Evolutionary conservation across 805 yeast genomes (phyloP).

Genomic region (Candida golubevii): DNA sequence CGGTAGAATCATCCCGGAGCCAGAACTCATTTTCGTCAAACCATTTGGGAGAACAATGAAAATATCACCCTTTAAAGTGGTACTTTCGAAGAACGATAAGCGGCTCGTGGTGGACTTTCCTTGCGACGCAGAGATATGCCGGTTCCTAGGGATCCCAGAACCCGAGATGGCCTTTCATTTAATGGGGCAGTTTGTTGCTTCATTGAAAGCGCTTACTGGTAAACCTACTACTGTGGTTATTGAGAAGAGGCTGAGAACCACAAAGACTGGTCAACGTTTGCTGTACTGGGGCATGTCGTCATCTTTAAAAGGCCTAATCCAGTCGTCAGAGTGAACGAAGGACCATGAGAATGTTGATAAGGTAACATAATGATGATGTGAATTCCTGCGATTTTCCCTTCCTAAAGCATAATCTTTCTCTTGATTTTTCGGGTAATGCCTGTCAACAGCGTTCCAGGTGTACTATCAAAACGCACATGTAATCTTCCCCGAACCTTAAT

Average conservation of each 20-base stretch:
- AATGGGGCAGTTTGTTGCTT: neutral
- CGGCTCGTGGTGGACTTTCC: slow-evolving; percentile 5
- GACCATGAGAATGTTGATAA: no score
- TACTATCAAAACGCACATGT: no score
- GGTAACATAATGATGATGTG: no score
- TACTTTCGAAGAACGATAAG: neutral
- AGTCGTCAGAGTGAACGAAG: no score
- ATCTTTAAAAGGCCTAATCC: neutral
- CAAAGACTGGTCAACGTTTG: slow-evolving; percentile 4
- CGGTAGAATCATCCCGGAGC: slow-evolving; percentile 4
- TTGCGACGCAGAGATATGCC: slow-evolving; percentile 11
- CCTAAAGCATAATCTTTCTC: no score
- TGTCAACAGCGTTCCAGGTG: no score
- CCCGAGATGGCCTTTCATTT: slow-evolving; percentile 13
- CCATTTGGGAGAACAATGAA: slow-evolving; percentile 15
- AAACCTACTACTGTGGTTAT: neutral
- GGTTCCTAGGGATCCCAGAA: slow-evolving; percentile 14
- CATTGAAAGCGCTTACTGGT: neutral
- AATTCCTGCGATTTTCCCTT: no score
- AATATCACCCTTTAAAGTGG: slow-evolving; percentile 9
- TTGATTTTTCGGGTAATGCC: no score
- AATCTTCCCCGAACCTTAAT: no score
- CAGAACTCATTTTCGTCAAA: slow-evolving; percentile 12
- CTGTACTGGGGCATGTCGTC: slow-evolving; percentile 12
- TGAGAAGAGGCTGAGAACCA: neutral